Base-by-base conservation (phyloP, 805 yeast genomes). In the Brettanomyces bruxellensis region DNA sequence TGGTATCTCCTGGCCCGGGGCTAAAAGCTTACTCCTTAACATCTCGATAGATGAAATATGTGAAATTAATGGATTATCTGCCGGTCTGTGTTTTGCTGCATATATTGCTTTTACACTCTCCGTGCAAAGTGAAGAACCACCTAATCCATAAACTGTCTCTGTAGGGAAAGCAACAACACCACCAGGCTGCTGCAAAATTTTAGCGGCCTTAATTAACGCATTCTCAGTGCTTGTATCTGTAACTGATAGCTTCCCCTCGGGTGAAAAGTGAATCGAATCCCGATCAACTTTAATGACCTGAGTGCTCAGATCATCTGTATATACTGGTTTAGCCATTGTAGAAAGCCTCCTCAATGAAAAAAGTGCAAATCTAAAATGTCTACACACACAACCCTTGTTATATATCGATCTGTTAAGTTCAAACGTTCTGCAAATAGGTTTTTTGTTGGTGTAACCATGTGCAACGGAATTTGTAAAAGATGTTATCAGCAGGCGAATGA, bases 131-230 rank as follows among this genome's bases (percentile, higher is more conserved):
- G 95, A 86, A 3, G 90, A 83, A 1, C 93, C 99, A 0, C 96
- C 99, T 1, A 93, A 71, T 0, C 99, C 99, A 62, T 93, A 93
- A 0, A 93, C 99, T 0, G 99, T 93, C 60, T 93, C 99, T 0
- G 99, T 87, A 2, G 99, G 99, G 56, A 93, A 90, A 0, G 91
- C 98, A 12, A 93, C 89, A 0, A 83, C 88, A 25, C 79, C 69
- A 36, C 72, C 60, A 0, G 82, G 67, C 2, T 64, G 62, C 14
- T 67, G 61, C 4, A 89, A 62, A 4, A 80, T 64, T 2, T 66
- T 55, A 0, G 88, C 81, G 5, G 96, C 97, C 18, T 64, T 64
- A 9, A 62, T 44, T 2, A 89, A 64, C 49, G 76, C 76, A 9
- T 55, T 47, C 48, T 68, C 64, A 0, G 95, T 81, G 25, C 60